These are phyloP conservation scores for Rhodotorula taiwanensis DNA, from an alignment of 768 basidiomycete species.

Conservation along the genomic window DNA sequence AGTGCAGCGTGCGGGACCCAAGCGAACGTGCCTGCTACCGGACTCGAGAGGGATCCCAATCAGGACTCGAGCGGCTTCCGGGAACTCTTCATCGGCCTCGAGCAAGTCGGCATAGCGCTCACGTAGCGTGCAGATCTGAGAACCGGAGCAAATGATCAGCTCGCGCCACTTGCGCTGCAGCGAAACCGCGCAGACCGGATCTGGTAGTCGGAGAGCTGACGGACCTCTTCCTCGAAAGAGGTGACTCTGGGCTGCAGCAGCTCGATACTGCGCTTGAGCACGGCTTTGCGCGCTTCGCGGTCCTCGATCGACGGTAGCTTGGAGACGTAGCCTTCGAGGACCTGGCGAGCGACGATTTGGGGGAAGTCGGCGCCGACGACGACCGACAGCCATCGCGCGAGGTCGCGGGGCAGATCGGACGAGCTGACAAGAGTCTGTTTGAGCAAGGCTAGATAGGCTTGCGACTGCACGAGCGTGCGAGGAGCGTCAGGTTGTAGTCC, in stretches of 20 bases:
- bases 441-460: constrained; percentile 28
- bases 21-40: constrained; percentile 61
- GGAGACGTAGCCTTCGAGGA: constrained; percentile 70
- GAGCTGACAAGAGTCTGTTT: constrained; percentile 21
- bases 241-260: constrained; percentile 70
- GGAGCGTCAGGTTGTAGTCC: background rate
- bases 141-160: background rate
- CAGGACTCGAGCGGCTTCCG: constrained; percentile 80
- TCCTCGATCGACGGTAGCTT: constrained; percentile 49
- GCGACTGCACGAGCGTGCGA: constrained; percentile 3
- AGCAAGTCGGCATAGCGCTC: constrained; percentile 87
- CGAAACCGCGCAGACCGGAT: background rate
- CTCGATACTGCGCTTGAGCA: constrained; percentile 65
- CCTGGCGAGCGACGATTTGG: constrained; percentile 68
- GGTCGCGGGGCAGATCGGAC: constrained; percentile 10
- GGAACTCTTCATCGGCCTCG: constrained; percentile 87
- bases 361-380: constrained; percentile 23
- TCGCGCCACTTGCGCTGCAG: constrained; percentile 13
- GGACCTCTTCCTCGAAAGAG: constrained; percentile 91
- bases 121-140: constrained; percentile 69
- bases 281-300: constrained; percentile 57
- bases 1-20: background rate
- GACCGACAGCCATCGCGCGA: constrained; percentile 19
- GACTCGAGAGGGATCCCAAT: constrained; percentile 90
- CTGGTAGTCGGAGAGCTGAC: constrained; percentile 38